Evolutionary conservation across 2,329 filamentous ascomycete genomes (phyloP), one percentile per base, ranked within the genome.

Genomic region (Catunica adiposa): DNA sequence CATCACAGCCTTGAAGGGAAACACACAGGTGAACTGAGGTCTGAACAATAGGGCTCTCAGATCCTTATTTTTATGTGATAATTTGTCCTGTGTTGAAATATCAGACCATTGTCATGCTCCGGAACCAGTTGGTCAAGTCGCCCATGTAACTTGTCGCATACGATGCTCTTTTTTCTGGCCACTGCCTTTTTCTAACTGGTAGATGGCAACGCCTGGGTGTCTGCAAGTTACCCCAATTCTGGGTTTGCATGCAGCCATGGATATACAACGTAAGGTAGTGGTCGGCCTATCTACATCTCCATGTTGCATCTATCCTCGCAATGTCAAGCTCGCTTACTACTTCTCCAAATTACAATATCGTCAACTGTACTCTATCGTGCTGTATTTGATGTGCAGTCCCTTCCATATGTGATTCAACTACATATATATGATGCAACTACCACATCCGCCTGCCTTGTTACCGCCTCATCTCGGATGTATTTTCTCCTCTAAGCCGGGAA

Each of bases 351-450:
- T 25, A n/a, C 9, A 26, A 14, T 20, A n/a, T 38, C 3, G 37
- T 38, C 37, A 38, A 38, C 11, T n/a, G n/a, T n/a, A n/a, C n/a
- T n/a, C 40, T 8, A 22, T 44, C 20, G 17, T 14, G 26, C 9
- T 23, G 8, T 14, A 20, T 48, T 11, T 48, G 17, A 48, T 48
- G 22, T 22, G 22, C 44, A 15, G 44, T 48, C 26, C 31, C 20
- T 53, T 23, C 20, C 20, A 29, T 40, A 34, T 53, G 51, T 40
- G 34, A 53, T 17, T 23, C 40, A 15, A 40, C 25, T 3, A 4
- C 29, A 17, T 20, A n/a, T n/a, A 23, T 11, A 40, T 53, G 22
- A 31, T 22, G 34, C 34, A 44, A 56, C 46, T 56, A 17, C 54
- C 42, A 51, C n/a, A 25, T 56, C 25, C 37, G 31, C 31, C 31